A percentile compares a stretch with the other conserved stretches of the same genome.
Evolutionary conservation across 331 rosid species (phyloP).

Genomic region (Pyracantha coccinea): DNA sequence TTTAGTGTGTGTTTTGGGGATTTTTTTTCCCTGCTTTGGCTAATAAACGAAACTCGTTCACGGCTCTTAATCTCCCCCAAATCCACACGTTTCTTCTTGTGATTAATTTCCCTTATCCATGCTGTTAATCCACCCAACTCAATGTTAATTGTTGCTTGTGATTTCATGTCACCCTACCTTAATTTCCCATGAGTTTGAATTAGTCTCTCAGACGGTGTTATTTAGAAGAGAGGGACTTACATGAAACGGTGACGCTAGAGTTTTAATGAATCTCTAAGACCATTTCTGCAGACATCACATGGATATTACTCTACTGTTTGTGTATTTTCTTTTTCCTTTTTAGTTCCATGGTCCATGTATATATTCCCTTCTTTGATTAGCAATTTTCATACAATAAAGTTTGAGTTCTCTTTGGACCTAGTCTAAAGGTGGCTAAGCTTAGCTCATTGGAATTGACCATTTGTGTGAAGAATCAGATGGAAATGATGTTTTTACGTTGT

Average conservation of each 20-base stretch:
- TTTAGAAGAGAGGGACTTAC: background rate
- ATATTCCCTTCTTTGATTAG: background rate
- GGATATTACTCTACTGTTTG: constrained; percentile 16
- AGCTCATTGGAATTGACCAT: background rate
- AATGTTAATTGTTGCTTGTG: constrained; percentile 12
- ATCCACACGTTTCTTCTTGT: constrained; percentile 12
- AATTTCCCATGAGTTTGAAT: background rate
- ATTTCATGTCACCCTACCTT: constrained; percentile 32
- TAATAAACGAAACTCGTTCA: constrained; percentile 6
- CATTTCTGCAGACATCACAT: constrained; percentile 11
- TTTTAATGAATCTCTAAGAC: background rate
- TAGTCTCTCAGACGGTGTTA: background rate
- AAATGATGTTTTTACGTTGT: background rate
- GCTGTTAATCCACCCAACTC: background rate
- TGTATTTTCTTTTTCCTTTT: background rate
- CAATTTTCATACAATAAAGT: constrained; percentile 14
- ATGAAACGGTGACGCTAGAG: background rate
- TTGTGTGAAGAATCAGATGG: background rate
- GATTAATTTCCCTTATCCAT: constrained; percentile 6
- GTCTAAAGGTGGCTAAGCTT: constrained; percentile 10
- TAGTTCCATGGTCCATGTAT: background rate
- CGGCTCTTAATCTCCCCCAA: constrained; percentile 14
- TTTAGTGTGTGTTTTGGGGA: constrained; percentile 8
- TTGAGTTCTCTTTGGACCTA: background rate
- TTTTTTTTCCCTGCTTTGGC: constrained; percentile 15